Evolutionary conservation across 805 yeast species (phyloP), one percentile per base, ranked within the genome.

Genomic region (Spathaspora arborariae): DNA sequence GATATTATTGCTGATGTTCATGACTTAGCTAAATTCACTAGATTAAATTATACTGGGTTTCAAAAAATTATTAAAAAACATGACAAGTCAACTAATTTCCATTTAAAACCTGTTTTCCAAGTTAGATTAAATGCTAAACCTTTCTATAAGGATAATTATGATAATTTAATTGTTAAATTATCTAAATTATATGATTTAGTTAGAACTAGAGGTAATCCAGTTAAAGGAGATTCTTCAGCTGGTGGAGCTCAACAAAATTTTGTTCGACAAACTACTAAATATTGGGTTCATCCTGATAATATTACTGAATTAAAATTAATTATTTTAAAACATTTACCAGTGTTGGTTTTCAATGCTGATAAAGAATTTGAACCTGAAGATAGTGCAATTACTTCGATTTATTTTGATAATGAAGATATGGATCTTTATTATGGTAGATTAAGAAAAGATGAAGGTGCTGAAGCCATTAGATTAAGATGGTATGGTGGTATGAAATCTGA

Each of bases 271-370:
- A 94, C 99, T 18, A 94, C 99, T 6, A 94, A 94, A 64, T 94
- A 94, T 70, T 94, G 99, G 99, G 98, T 94, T 26, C 99, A 94
- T 62, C 97, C 97, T 2, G 98, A 94, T 67, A 92, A 94, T 65
- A 90, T 94, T 63, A 94, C 98, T 13, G 98, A 94, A 72, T 79
- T 94, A 65, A 94, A 94, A 72, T 80, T 94, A 61, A 85, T 89
- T 53, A 84, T 94, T 53, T 76, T 94, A 63, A 92, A 94, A 70
- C 98, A 94, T 71, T 76, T 94, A 57, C 99, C 99, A 2, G 99
- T 94, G 15, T 78, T 94, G 55, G 99, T 94, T 19, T 94, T 94
- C 79, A 94, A 94, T 62, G 82, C 97, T 40, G 90, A 90, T 62
- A 94, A 94, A 70, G 99, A 94, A 67, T 94, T 94, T 57, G 96